Evolutionary conservation across 306 rosid genomes (phyloP), one percentile per base, ranked within the genome.

Genomic region (Gillenia trifoliata): DNA sequence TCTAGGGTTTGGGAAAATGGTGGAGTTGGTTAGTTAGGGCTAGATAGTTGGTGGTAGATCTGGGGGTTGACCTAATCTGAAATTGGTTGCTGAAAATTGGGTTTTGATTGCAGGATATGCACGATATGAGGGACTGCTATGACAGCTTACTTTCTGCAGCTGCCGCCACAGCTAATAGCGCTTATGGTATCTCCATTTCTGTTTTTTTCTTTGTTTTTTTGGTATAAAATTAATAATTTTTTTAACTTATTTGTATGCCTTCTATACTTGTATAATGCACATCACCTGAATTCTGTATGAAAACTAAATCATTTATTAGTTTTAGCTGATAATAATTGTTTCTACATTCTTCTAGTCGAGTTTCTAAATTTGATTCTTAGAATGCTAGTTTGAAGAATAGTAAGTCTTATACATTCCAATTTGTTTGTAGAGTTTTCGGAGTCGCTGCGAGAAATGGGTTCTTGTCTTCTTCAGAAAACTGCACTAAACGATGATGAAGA

Each of bases 381-480:
- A 20, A 40, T 10, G 40, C 38, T 33, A 45, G 47, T 73, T 30
- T 13, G 3, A 45, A 12, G 68, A 43, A 38, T 73, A 22, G 22
- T 22, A 55, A 55, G 33, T 43, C 76, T 78, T 41, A 75, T 10
- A 10, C 54, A 38, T 40, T 64, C 16, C 17, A 22, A 28, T 66
- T 52, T 71, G 26, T 28, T 72, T 88, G 62, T 82, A 93, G 98
- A 93, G 81, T 93, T 91, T 70, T 88, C 98, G 0, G 97, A 91
- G 86, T 91, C 98, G 2, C 80, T 93, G 85, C 87, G 84, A 19
- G 97, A 91, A 73, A 85, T 91, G 90, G 98, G 98, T 29, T 81
- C 93, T 78, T 93, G 98, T 76, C 93, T 93, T 80, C 96, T 93
- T 5, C 90, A 93, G 96, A 93, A 91, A 87, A 91, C 93, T n/a